phyloP scores from a whole-genome alignment of 1,284 basidiomycete genomes.

The Paramarasmius palmivorus region DNA sequence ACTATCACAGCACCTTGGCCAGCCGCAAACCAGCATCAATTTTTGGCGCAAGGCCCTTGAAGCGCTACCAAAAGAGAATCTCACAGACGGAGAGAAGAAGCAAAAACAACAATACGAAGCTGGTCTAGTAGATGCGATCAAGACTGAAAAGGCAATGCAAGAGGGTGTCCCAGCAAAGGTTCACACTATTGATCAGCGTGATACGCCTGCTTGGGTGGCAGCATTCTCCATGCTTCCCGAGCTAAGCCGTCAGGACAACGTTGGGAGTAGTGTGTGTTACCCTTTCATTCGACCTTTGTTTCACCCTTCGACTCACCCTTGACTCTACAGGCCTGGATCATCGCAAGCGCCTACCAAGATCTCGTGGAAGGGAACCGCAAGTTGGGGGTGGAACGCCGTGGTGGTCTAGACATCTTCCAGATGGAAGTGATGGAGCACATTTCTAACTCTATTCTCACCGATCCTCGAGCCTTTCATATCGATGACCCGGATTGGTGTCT shows the following conservation, averaged over 20 bases:
- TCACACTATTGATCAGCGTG: neutral
- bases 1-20: neutral
- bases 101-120: constrained; percentile 30
- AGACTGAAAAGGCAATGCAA: constrained; percentile 18
- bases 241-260: constrained; percentile 16
- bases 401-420: neutral
- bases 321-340: constrained; percentile 29
- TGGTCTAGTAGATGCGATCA: constrained; percentile 27
- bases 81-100: constrained; percentile 24
- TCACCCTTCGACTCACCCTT: neutral
- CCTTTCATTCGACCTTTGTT: constrained; percentile 3
- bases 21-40: neutral
- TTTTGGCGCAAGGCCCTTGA: constrained; percentile 29
- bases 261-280: constrained; percentile 26
- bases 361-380: constrained; percentile 28
- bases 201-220: constrained; percentile 20
- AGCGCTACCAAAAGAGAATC: constrained; percentile 24
- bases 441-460: neutral
- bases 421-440: neutral
- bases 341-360: constrained; percentile 29
- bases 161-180: neutral
- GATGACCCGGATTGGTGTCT: neutral
- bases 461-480: neutral
- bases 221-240: constrained; percentile 16
- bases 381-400: constrained; percentile 21